phyloP scores from a whole-genome alignment of 768 basidiomycete genomes.

The Psilocybe tampanensis region DNA sequence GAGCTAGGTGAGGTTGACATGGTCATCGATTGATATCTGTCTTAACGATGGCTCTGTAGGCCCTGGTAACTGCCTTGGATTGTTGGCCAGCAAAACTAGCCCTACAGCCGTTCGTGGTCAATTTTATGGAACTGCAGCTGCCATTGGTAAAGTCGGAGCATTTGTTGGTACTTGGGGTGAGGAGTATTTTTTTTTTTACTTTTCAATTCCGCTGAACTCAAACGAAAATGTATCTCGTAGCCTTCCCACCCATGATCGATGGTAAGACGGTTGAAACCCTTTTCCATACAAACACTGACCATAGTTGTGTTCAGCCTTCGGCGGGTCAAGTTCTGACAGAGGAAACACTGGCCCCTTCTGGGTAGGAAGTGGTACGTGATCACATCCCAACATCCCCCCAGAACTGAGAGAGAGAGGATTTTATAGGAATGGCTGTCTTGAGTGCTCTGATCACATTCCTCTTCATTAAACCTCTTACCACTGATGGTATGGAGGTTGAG shows the following conservation, averaged over 20 bases:
- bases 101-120: constrained; percentile 88
- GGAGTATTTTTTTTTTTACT: constrained; percentile 22
- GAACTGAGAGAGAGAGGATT: no score
- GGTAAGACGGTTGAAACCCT: constrained; percentile 34
- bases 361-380: constrained; percentile 67
- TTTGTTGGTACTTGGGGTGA: constrained; percentile 82
- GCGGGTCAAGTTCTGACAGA: constrained; percentile 47
- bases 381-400: background rate
- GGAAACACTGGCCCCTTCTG: constrained; percentile 89
- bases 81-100: constrained; percentile 83
- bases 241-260: constrained; percentile 66
- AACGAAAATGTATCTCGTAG: constrained; percentile 31
- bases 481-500: constrained; percentile 81
- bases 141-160: constrained; percentile 83
- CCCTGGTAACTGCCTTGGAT: constrained; percentile 84
- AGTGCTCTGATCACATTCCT: constrained; percentile 75
- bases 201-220: background rate
- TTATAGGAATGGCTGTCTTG: constrained; percentile 66
- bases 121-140: constrained; percentile 85
- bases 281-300: background rate
- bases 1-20: constrained; percentile 67
- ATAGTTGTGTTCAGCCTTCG: constrained; percentile 51
- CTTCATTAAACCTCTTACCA: constrained; percentile 72
- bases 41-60: constrained; percentile 34
- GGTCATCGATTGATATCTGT: background rate